These are phyloP conservation scores for Cryptococcus wingfieldii DNA, from an alignment of 1,284 basidiomycete genomes.

Conservation along the genomic window DNA sequence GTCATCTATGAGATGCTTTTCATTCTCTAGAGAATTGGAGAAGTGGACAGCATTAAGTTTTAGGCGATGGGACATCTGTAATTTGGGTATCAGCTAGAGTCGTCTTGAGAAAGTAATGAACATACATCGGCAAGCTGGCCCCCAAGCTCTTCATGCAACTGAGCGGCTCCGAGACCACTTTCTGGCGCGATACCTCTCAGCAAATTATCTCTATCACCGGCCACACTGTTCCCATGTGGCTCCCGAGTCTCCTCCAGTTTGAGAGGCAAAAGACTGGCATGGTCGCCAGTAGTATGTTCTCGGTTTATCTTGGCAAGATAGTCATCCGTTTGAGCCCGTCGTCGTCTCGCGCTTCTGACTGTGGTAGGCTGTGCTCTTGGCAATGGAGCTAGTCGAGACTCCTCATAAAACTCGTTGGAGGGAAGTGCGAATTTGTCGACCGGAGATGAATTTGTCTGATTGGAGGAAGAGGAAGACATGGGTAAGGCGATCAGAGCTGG, in stretches of 20 bases:
- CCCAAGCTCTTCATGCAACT: conserved; percentile 49
- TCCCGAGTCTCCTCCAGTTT: conserved; percentile 5
- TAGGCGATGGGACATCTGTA: conserved; percentile 49
- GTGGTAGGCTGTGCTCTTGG: neutral
- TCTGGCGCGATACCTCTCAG: conserved; percentile 19
- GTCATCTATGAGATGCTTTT: conserved; percentile 44
- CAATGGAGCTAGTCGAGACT: neutral
- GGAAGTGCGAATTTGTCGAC: neutral
- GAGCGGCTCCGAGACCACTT: conserved; percentile 30
- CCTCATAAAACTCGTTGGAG: neutral
- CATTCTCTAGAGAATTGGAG: conserved; percentile 45
- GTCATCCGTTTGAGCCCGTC: conserved; percentile 5
- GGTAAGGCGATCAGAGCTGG: conserved; percentile 16
- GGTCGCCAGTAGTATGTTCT: conserved; percentile 29
- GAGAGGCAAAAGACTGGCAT: conserved; percentile 28
- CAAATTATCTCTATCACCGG: conserved; percentile 19
- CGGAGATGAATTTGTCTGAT: neutral
- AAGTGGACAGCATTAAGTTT: conserved; percentile 49
- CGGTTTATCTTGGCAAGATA: conserved; percentile 30
- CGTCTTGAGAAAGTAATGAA: neutral
- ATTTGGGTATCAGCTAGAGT: conserved; percentile 1
- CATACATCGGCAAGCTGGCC: conserved; percentile 48
- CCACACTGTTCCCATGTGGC: neutral
- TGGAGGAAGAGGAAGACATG: neutral
- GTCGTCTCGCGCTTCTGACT: conserved; percentile 7